These are phyloP conservation scores for Acanthamoeba royreba DNA, from an alignment of 208 protist species.

Conservation along the genomic window DNA sequence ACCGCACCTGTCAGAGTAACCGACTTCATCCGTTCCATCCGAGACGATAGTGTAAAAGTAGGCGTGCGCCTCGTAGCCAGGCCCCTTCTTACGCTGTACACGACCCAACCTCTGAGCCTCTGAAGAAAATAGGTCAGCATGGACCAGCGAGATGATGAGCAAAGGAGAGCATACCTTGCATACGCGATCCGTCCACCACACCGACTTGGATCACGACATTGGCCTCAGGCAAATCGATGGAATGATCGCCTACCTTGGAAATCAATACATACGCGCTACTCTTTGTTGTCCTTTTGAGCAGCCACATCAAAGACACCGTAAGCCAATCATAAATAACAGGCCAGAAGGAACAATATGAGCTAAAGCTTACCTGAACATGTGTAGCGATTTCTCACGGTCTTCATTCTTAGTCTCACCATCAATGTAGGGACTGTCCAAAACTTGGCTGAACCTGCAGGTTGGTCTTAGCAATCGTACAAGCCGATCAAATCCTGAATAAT, in stretches of 20 bases:
- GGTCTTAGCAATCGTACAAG: not conserved
- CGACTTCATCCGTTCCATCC: constrained; percentile 95
- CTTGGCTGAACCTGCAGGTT: not conserved
- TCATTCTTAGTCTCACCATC: not conserved
- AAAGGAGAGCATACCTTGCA: not conserved
- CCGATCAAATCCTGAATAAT: not conserved
- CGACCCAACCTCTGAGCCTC: constrained; percentile 96
- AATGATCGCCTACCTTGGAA: constrained; percentile 94
- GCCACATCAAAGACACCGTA: constrained; percentile 54
- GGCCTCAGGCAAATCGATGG: constrained; percentile 97
- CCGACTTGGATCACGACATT: constrained; percentile 97
- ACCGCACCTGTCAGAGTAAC: constrained; percentile 88
- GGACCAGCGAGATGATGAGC: constrained; percentile 44
- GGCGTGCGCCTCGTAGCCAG: constrained; percentile 86
- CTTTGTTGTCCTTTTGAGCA: not conserved
- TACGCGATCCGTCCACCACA: not conserved
- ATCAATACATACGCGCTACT: constrained; percentile 83
- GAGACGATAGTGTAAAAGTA: constrained; percentile 99
- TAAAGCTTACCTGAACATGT: constrained; percentile 83
- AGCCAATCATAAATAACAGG: constrained; percentile 97
- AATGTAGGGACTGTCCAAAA: not conserved
- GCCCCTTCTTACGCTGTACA: constrained; percentile 84
- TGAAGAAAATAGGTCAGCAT: not conserved
- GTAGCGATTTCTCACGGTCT: not conserved
- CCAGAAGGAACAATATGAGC: constrained; percentile 91